These are phyloP conservation scores for Salisapilia sapeloensis DNA, from an alignment of 352 stramenopile species.

Conservation along the genomic window DNA sequence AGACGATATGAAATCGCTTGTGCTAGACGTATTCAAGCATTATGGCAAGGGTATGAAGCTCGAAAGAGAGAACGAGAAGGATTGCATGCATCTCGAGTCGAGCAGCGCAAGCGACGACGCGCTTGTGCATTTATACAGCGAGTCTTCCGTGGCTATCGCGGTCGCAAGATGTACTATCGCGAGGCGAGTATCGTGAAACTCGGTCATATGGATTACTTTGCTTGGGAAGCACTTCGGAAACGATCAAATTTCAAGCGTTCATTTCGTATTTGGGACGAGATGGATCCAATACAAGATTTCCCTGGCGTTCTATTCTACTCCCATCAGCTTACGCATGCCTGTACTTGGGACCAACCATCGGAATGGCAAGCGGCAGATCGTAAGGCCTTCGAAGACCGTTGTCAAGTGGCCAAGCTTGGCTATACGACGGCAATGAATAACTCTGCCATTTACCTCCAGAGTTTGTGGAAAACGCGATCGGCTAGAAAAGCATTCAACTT, in stretches of 20 bases:
- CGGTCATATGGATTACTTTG: constrained; percentile 36
- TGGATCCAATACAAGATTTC: constrained; percentile 25
- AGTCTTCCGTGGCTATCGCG: constrained; percentile 27
- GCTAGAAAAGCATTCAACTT: constrained; percentile 37
- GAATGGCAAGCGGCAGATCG: constrained; percentile 31
- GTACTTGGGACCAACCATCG: constrained; percentile 44
- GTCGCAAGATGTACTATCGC: constrained; percentile 15
- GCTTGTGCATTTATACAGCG: constrained; percentile 29
- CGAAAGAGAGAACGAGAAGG: constrained; percentile 13
- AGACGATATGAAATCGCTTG: constrained; percentile 14
- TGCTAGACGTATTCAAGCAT: constrained; percentile 31
- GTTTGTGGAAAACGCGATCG: constrained; percentile 27
- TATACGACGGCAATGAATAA: constrained; percentile 44
- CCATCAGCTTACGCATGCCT: constrained; percentile 44
- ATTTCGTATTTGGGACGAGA: constrained; percentile 65
- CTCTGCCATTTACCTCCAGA: constrained; percentile 27
- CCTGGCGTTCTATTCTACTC: constrained; percentile 49
- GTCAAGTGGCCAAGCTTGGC: constrained; percentile 36
- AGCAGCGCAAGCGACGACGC: constrained; percentile 7
- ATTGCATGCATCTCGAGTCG: constrained; percentile 5
- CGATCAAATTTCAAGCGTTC: constrained; percentile 12
- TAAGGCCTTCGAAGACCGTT: constrained; percentile 19
- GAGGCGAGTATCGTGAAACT: constrained; percentile 23
- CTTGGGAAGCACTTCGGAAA: constrained; percentile 24
- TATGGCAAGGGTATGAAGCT: constrained; percentile 15